These are phyloP conservation scores for Taphrina populina DNA, from an alignment of 1,139 yeast species.

Conservation along the genomic window DNA sequence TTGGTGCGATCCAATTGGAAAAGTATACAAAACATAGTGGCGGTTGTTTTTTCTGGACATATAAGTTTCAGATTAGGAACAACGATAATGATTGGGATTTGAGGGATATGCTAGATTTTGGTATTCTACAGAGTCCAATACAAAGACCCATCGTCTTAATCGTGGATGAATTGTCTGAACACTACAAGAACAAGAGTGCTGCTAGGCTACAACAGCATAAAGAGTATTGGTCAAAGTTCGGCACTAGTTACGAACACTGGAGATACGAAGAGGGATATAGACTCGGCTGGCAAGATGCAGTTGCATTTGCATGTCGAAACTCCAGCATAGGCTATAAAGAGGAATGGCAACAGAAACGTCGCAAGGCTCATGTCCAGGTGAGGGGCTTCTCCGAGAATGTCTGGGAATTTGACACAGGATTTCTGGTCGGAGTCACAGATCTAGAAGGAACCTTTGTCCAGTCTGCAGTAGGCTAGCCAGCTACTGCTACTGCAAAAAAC, in stretches of 20 bases:
- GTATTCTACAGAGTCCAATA: constrained; percentile 56
- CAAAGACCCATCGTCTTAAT: constrained; percentile 42
- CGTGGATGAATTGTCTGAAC: constrained; percentile 49
- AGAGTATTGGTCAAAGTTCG: constrained; percentile 59
- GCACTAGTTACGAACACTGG: constrained; percentile 73
- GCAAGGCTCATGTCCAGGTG: constrained; percentile 57
- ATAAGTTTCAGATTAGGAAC: constrained; percentile 76
- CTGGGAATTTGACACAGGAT: constrained; percentile 93
- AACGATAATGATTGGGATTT: constrained; percentile 68
- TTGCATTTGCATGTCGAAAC: constrained; percentile 63
- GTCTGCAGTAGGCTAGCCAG: too few species aligned
- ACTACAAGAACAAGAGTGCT: constrained; percentile 45
- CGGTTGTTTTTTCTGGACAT: constrained; percentile 90
- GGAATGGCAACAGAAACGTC: constrained; percentile 63
- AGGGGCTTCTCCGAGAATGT: constrained; percentile 58
- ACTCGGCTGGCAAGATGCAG: constrained; percentile 71
- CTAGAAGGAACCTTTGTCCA: too few species aligned
- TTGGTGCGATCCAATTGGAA: constrained; percentile 47
- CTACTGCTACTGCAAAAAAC: too few species aligned
- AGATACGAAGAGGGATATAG: constrained; percentile 74
- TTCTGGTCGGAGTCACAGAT: too few species aligned
- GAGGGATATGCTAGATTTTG: constrained; percentile 68
- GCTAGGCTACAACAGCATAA: neutral
- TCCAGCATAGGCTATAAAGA: constrained; percentile 70
- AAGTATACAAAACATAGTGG: constrained; percentile 53